Percentiles rank a stretch among this genome's conserved stretches.
Conservation (phyloP, 257 asterid genomes). For the Solanum paucissectum region DNA sequence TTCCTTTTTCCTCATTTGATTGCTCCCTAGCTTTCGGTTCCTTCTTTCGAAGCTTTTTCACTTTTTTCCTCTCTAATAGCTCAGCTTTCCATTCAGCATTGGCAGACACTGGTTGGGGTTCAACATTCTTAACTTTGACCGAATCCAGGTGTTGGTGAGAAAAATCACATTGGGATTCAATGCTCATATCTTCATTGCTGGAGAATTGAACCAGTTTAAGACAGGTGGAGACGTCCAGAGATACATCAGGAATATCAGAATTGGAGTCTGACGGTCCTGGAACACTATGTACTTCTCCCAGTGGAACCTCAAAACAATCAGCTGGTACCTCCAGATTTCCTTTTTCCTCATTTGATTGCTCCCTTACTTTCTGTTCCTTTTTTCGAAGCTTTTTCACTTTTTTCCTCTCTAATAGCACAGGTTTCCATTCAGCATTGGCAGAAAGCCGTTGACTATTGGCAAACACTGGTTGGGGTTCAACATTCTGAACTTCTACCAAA, state of each 20-base stretch:
- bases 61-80: conserved; percentile 51
- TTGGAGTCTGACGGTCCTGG: conserved; percentile 19
- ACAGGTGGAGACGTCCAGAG: conserved; percentile 12
- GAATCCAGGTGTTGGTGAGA: conserved; percentile 20
- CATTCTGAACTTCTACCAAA: conserved; percentile 21
- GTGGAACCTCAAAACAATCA: conserved; percentile 30
- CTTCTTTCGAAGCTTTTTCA: conserved; percentile 68
- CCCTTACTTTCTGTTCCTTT: conserved; percentile 64
- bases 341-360: conserved; percentile 24
- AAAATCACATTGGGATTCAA: conserved; percentile 23
- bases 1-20: conserved; percentile 16
- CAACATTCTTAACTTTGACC: conserved; percentile 22
- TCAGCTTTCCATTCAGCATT: conserved; percentile 32
- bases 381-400: conserved; percentile 69
- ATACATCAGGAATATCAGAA: conserved; percentile 4
- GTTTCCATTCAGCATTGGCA: conserved; percentile 33
- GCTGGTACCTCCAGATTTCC: conserved; percentile 14
- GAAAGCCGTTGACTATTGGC: conserved; percentile 18
- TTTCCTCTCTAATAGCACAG: conserved; percentile 41
- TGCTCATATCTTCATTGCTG: conserved; percentile 21
- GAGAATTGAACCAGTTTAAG: conserved; percentile 26
- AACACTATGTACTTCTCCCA: conserved; percentile 32
- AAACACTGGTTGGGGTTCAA: conserved; percentile 22
- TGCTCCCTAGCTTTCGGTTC: conserved; percentile 62
- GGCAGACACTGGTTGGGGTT: conserved; percentile 18